Percentiles rank a stretch among this genome's conserved stretches.
Conservation (phyloP, 2,329 filamentous ascomycete genomes). For the Drechslerella stenobrocha region DNA sequence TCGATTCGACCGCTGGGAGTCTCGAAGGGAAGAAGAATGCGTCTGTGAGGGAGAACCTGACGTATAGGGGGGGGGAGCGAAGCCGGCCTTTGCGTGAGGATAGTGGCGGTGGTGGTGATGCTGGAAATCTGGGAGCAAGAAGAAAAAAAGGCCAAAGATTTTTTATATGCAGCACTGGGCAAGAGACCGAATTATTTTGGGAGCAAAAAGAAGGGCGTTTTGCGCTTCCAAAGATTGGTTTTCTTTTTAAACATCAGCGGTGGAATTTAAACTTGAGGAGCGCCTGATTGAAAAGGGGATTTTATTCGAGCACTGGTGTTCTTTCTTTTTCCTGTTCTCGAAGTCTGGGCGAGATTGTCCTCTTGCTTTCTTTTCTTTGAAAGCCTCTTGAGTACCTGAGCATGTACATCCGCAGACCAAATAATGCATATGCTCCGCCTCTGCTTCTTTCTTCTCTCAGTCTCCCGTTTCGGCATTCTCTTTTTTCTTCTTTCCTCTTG, state of each 20-base stretch:
- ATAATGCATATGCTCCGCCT: no score
- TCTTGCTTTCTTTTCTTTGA: constrained; percentile 6
- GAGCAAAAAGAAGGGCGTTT: not conserved
- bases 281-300: constrained; percentile 9
- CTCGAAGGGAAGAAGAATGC: not conserved
- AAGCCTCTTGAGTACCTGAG: not conserved
- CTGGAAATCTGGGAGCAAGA: not conserved
- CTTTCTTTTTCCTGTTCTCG: not conserved
- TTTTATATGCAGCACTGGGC: not conserved
- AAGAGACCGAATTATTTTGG: not conserved
- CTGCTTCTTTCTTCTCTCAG: no score
- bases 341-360: not conserved
- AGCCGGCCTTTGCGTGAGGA: not conserved
- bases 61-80: not conserved
- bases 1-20: no score
- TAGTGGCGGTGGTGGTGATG: not conserved
- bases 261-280: constrained; percentile 8
- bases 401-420: no score
- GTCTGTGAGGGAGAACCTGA: not conserved
- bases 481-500: constrained; percentile 5
- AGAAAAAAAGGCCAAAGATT: not conserved
- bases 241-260: not conserved
- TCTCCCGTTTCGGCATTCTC: not conserved
- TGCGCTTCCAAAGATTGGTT: not conserved
- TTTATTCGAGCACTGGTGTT: not conserved